Evolutionary conservation across 2,329 filamentous ascomycete genomes (phyloP).

Genomic region (Xylaria sp.): DNA sequence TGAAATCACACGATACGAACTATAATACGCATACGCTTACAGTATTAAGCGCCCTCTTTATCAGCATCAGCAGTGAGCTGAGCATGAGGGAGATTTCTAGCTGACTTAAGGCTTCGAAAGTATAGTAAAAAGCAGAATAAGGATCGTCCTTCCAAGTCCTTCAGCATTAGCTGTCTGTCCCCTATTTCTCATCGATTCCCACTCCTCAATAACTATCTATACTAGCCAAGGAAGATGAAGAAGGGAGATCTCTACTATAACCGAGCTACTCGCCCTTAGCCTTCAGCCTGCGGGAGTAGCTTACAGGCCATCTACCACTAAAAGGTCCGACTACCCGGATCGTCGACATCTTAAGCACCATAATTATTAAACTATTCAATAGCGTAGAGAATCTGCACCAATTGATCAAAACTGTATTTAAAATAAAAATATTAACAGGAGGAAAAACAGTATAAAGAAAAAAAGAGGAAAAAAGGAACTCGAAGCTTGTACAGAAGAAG

Average conservation of each 20-base stretch:
- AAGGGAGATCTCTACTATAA: slow-evolving; percentile 13
- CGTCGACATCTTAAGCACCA: not conserved
- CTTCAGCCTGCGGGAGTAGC: slow-evolving; percentile 9
- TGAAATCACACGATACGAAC: not conserved
- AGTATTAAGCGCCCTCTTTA: not conserved
- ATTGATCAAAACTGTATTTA: too few relatives aligned
- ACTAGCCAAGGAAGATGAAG: not conserved
- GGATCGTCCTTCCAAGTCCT: slow-evolving; percentile 12
- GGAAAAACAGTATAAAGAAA: too few relatives aligned
- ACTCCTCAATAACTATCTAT: not conserved
- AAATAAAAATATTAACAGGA: not conserved
- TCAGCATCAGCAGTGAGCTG: not conserved
- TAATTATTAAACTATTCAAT: not conserved
- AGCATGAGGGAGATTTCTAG: not conserved
- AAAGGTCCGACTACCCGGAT: slow-evolving; percentile 9
- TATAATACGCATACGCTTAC: not conserved
- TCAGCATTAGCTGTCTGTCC: not conserved
- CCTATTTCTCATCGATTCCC: slow-evolving; percentile 22
- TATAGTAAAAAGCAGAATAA: not conserved
- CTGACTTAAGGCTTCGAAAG: not conserved
- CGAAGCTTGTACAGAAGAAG: too few relatives aligned
- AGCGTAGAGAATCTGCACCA: not conserved
- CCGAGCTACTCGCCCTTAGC: slow-evolving; percentile 2
- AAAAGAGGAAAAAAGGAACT: not conserved
- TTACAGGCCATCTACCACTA: slow-evolving; percentile 8